phyloP scores from a whole-genome alignment of 2,329 filamentous ascomycete species.

The Fusarium ramigenum region DNA sequence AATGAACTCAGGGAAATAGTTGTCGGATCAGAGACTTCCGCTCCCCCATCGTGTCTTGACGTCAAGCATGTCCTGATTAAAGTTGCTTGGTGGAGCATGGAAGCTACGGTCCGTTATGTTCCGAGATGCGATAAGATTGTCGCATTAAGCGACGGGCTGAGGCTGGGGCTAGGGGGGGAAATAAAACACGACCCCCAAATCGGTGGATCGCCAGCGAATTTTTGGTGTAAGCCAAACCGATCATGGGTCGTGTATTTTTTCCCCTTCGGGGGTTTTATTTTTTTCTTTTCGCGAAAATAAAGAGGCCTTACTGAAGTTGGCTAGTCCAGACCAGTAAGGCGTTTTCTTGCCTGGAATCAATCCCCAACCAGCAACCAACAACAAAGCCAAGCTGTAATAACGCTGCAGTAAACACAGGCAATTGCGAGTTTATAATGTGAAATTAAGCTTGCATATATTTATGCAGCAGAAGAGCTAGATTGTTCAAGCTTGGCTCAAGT shows the following conservation, averaged over 20 bases:
- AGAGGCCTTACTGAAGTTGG: not conserved
- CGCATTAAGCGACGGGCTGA: accelerated
- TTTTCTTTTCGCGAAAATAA: not conserved
- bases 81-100: not conserved
- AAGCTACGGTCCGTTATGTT: not conserved
- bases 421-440: too few relatives aligned
- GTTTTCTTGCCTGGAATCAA: not conserved
- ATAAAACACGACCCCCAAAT: too few relatives aligned
- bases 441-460: accelerated
- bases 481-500: accelerated
- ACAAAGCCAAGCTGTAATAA: not conserved
- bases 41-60: accelerated
- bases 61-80: not conserved
- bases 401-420: too few relatives aligned
- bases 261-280: not conserved
- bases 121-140: not conserved
- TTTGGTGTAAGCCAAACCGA: too few relatives aligned
- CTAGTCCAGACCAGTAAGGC: accelerated
- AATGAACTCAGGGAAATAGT: not conserved
- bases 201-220: too few relatives aligned
- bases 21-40: not conserved
- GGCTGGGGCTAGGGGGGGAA: too few relatives aligned
- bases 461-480: accelerated
- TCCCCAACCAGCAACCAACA: not conserved
- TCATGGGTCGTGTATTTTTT: too few relatives aligned